These are phyloP conservation scores for Marasmius tenuissimus DNA, from an alignment of 1,284 basidiomycete genomes.

Conservation along the genomic window DNA sequence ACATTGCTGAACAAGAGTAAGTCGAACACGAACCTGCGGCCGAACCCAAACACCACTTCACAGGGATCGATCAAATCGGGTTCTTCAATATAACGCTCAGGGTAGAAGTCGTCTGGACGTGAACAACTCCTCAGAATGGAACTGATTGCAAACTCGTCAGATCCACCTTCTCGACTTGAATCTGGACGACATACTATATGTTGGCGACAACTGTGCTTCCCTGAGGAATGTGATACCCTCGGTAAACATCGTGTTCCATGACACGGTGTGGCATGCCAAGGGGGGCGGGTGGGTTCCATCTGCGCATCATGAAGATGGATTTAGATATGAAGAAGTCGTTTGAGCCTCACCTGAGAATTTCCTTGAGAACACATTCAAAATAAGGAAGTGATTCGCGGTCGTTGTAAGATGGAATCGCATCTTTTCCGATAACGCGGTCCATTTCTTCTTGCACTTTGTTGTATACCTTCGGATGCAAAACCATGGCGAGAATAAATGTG, in stretches of 20 bases:
- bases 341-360: slow-evolving; percentile 43
- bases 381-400: slow-evolving; percentile 56
- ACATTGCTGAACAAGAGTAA: neutral
- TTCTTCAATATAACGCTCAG: slow-evolving; percentile 37
- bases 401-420: slow-evolving; percentile 44
- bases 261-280: slow-evolving; percentile 49
- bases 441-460: slow-evolving; percentile 54
- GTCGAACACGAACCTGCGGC: slow-evolving; percentile 34
- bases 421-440: slow-evolving; percentile 45
- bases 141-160: slow-evolving; percentile 21
- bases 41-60: slow-evolving; percentile 44
- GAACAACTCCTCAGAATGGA: slow-evolving; percentile 39
- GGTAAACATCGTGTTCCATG: slow-evolving; percentile 49
- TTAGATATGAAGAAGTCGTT: slow-evolving; percentile 6
- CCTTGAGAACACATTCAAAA: slow-evolving; percentile 49
- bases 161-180: neutral
- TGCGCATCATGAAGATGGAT: slow-evolving; percentile 18
- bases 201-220: slow-evolving; percentile 37
- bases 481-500: slow-evolving; percentile 51
- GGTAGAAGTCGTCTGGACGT: slow-evolving; percentile 36
- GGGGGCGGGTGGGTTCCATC: slow-evolving; percentile 44
- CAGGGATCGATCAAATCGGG: slow-evolving; percentile 37
- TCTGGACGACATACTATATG: slow-evolving; percentile 9
- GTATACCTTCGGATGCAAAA: slow-evolving; percentile 48
- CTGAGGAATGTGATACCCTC: slow-evolving; percentile 45